These are phyloP conservation scores for Raphanus raphanistrum DNA, from an alignment of 345 rosid species.

Conservation along the genomic window DNA sequence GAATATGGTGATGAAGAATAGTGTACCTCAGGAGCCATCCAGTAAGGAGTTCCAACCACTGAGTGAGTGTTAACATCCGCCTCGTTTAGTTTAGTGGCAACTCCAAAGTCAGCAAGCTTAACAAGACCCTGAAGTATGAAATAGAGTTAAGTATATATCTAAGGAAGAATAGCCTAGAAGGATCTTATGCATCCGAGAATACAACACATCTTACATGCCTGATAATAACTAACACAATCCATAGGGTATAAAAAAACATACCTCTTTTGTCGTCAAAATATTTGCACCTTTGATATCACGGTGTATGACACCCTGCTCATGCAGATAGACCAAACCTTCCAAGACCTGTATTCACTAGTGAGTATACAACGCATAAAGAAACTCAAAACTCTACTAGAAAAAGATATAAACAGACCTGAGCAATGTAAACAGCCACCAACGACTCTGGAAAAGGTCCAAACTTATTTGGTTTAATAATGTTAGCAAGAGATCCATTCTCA, in stretches of 20 bases:
- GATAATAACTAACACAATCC: background rate
- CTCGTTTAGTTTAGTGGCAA: constrained; percentile 97
- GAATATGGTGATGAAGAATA: constrained; percentile 13
- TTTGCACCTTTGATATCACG: constrained; percentile 99
- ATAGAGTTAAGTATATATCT: constrained; percentile 19
- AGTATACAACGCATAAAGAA: constrained; percentile 29
- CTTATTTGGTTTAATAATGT: constrained; percentile 96
- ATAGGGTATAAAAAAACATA: constrained; percentile 23
- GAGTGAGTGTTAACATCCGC: constrained; percentile 99
- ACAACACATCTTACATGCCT: constrained; percentile 19
- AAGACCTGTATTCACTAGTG: constrained; percentile 59
- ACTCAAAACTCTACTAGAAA: constrained; percentile 28
- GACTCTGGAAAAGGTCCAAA: constrained; percentile 99
- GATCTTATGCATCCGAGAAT: constrained; percentile 7
- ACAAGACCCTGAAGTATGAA: constrained; percentile 75
- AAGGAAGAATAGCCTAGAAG: constrained; percentile 3
- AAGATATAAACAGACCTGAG: constrained; percentile 69
- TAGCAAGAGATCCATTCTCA: constrained; percentile 99
- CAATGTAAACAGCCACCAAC: constrained; percentile 92
- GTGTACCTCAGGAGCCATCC: constrained; percentile 99
- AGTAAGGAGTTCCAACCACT: constrained; percentile 98
- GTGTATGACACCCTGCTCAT: constrained; percentile 99
- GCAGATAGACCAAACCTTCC: constrained; percentile 95
- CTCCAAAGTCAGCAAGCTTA: constrained; percentile 99
- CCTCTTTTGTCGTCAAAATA: constrained; percentile 99